These are phyloP conservation scores for Thalassiosira pacifica DNA, from an alignment of 352 stramenopile species.

Conservation along the genomic window DNA sequence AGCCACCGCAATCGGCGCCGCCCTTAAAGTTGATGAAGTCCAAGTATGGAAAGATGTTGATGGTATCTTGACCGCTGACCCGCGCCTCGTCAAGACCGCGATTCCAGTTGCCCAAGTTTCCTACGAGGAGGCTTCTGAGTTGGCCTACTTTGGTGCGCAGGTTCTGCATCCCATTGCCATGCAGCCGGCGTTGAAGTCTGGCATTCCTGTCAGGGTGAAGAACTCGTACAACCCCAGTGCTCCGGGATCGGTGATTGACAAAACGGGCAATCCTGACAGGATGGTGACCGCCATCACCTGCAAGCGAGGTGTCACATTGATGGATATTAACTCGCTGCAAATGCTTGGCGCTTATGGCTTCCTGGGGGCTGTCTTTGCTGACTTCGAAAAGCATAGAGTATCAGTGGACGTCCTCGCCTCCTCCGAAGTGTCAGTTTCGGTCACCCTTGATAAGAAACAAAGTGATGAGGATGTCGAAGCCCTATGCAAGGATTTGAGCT, in stretches of 20 bases:
- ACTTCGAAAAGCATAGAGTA: conserved; percentile 89
- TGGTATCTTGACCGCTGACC: conserved; percentile 89
- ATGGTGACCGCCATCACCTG: conserved; percentile 90
- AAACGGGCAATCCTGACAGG: conserved; percentile 58
- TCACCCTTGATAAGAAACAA: conserved; percentile 90
- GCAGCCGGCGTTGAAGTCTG: conserved; percentile 85
- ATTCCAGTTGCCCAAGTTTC: conserved; percentile 80
- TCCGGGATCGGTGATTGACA: conserved; percentile 88
- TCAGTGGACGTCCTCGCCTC: conserved; percentile 90
- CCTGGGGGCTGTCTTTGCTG: conserved; percentile 85
- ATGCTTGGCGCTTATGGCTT: conserved; percentile 91
- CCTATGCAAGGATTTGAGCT: conserved; percentile 71
- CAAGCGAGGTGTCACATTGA: conserved; percentile 87
- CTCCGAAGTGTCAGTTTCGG: conserved; percentile 90
- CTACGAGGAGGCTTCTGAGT: conserved; percentile 89
- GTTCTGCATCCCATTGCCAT: conserved; percentile 97
- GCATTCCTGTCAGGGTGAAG: conserved; percentile 90
- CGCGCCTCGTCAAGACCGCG: conserved; percentile 83
- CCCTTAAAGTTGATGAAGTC: conserved; percentile 87
- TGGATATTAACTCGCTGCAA: conserved; percentile 89
- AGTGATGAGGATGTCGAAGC: conserved; percentile 59
- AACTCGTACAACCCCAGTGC: conserved; percentile 90
- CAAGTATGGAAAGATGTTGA: conserved; percentile 92
- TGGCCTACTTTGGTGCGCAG: conserved; percentile 89
- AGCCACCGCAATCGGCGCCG: conserved; percentile 87